Base-by-base conservation (phyloP, 2,329 filamentous ascomycete species). In the Colletotrichum sp. region DNA sequence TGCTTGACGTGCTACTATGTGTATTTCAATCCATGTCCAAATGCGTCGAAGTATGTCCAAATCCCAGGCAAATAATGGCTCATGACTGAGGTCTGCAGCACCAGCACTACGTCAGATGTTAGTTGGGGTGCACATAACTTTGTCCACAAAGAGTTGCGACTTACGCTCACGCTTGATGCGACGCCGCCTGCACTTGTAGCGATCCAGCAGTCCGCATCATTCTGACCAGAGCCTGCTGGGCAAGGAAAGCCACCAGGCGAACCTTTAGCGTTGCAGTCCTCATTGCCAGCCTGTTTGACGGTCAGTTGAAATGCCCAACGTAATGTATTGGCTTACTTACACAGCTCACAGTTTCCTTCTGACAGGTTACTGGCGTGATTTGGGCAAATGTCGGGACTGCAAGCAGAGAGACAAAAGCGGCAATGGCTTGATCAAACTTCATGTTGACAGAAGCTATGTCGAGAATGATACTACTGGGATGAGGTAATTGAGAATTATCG, bases 31-130 rank as follows among this genome's bases (percentile, higher is more conserved):
- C n/a, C 43, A 52, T 8, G 43, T 13, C 6, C n/a, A 52, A 3
- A 52, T 52, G 10, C 10, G 2, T 0, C 10, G 0, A 0, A 13
- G 38, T 3, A 21, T 21, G 43, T 52, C 3, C 0, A 8, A 13
- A 12, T 13, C 12, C n/a, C 7, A 21, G 18, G 43, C 10, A 1
- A 21, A 13, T 1, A 2, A 21, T 4, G 18, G 6, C 43, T 52
- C 43, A 52, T 21, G 43, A 52, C 43, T 21, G 10, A 52, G 43
- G 43, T 52, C n/a, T 52, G 43, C 43, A 52, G n/a, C 43, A 52
- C n/a, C n/a, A 52, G 43, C 43, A 52, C 43, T 52, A 21, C 12
- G 12, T 21, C 10, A 12, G 2, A 13, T 52, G 3, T 52, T 24
- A 52, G n/a, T 21, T 8, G 2, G 6, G 6, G 6, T 3, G 10